Conservation (phyloP, 768 basidiomycete species). For the Rhizopogon rudus region DNA sequence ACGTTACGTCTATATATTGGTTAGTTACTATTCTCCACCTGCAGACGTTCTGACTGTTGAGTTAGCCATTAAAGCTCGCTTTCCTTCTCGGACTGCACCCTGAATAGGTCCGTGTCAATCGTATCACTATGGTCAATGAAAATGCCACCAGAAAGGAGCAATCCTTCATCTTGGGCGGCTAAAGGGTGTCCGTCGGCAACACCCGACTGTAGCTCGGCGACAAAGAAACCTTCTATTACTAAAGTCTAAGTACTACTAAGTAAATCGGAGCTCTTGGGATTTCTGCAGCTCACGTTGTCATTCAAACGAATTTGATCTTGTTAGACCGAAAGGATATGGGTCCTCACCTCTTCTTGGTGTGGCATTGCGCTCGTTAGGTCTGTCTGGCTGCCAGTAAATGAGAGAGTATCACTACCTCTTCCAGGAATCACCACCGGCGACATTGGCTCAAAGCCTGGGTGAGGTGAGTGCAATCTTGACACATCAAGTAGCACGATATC, state of each 20-base stretch:
- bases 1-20: conserved; percentile 27
- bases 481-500: no score
- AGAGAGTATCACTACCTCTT: conserved; percentile 53
- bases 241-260: conserved; percentile 16
- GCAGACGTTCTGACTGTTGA: conserved; percentile 13
- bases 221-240: no score
- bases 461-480: conserved; percentile 22
- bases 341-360: conserved; percentile 73
- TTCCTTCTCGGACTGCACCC: conserved; percentile 73
- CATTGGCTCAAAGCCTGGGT: conserved; percentile 40
- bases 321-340: conserved; percentile 57
- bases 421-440: conserved; percentile 66
- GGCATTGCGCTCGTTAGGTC: conserved; percentile 56
- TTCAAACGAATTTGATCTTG: conserved; percentile 70
- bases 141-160: no score
- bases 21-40: conserved; percentile 6
- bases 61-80: conserved; percentile 42
- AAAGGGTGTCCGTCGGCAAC: no score
- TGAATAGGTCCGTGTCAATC: conserved; percentile 47
- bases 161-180: no score
- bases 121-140: no score
- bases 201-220: no score
- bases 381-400: neutral
- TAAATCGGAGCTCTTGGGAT: conserved; percentile 75
- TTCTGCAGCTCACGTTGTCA: conserved; percentile 69